A percentile compares a stretch with the other conserved stretches of the same genome.
phyloP scores from a whole-genome alignment of 164 flowering plant species.

The Akebia trifoliata region DNA sequence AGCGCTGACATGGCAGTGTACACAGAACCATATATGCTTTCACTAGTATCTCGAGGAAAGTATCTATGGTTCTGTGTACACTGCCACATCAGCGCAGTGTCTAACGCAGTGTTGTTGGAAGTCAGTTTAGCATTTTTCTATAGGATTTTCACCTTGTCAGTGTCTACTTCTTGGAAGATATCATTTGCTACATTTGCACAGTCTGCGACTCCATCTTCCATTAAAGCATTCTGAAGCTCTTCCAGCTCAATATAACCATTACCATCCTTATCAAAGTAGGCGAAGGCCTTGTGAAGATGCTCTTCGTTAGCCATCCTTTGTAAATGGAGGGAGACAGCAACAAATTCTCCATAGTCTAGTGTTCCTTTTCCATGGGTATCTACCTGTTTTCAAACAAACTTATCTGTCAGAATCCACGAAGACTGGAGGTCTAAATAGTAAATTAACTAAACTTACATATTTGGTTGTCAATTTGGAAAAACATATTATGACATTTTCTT shows the following conservation, averaged over 20 bases:
- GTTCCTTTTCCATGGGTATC: slow-evolving; percentile 69
- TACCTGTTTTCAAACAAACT: slow-evolving; percentile 45
- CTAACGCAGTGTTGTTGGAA: no score
- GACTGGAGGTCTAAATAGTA: no score
- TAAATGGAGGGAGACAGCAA: slow-evolving; percentile 76
- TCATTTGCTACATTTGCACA: slow-evolving; percentile 65
- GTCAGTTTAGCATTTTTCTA: neutral
- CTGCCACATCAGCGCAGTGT: no score
- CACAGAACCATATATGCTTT: no score
- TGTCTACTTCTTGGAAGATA: slow-evolving; percentile 88
- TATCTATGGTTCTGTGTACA: no score
- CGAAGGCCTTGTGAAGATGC: slow-evolving; percentile 79
- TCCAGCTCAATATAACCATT: slow-evolving; percentile 76
- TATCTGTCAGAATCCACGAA: neutral
- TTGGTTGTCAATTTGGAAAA: no score
- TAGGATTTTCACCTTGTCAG: slow-evolving; percentile 61
- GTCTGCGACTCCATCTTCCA: slow-evolving; percentile 72
- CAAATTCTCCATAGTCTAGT: slow-evolving; percentile 78
- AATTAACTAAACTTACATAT: no score
- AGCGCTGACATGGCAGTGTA: no score
- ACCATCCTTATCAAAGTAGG: slow-evolving; percentile 73
- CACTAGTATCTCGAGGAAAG: no score
- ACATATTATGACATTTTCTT: no score
- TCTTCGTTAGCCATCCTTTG: slow-evolving; percentile 84
- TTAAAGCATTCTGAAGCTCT: slow-evolving; percentile 67